A percentile compares a stretch with the other conserved stretches of the same genome.
These are phyloP conservation scores for Ophiostoma angusticollis DNA, from an alignment of 2,329 filamentous ascomycete genomes.

Conservation along the genomic window DNA sequence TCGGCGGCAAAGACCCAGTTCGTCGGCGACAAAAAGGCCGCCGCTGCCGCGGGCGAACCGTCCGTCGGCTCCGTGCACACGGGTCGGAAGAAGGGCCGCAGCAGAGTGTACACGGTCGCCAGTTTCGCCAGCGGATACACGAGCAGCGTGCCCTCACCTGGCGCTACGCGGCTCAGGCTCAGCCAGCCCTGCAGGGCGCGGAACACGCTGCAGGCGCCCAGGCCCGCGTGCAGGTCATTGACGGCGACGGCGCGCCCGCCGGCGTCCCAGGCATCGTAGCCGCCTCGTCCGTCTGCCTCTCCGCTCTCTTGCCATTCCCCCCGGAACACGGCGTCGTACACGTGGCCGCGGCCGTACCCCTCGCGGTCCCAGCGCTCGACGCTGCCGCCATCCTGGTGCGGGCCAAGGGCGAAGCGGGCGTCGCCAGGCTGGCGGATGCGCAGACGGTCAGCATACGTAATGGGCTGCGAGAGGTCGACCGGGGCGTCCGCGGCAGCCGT, in stretches of 20 bases:
- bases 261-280: conserved; percentile 77
- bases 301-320: conserved; percentile 68
- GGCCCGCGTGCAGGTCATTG: conserved; percentile 65
- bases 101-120: conserved; percentile 65
- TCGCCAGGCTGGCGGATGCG: conserved; percentile 63
- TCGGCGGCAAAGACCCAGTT: conserved; percentile 19
- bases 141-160: conserved; percentile 65
- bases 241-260: conserved; percentile 53
- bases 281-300: too few species aligned
- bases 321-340: conserved; percentile 60
- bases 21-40: conserved; percentile 32
- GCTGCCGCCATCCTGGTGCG: conserved; percentile 61
- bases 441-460: conserved; percentile 58
- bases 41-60: conserved; percentile 1
- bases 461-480: conserved; percentile 29
- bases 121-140: conserved; percentile 68
- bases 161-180: conserved; percentile 58
- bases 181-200: conserved; percentile 88
- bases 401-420: conserved; percentile 55
- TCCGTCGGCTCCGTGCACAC: too few species aligned
- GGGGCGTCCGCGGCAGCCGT: conserved; percentile 25
- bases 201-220: conserved; percentile 74
- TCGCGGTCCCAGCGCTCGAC: conserved; percentile 61
- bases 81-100: conserved; percentile 70
- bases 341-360: conserved; percentile 52